Conservation (phyloP, 2,329 filamentous ascomycete genomes). For the Diplocarpon mali region DNA sequence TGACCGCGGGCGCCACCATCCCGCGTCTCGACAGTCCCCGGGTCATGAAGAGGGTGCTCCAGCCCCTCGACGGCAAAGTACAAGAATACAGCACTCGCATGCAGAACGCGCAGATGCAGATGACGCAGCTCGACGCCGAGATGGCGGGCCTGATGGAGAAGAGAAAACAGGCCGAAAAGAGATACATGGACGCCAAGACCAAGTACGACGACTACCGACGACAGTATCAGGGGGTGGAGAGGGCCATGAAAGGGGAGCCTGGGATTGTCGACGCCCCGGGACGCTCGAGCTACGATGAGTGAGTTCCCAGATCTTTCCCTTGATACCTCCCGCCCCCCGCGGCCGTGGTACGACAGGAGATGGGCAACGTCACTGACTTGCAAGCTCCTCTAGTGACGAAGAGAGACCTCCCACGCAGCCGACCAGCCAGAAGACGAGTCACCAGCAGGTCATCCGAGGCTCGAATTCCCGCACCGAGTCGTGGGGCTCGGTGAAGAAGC, state of each 20-base stretch:
- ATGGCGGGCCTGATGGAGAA: constrained; percentile 3
- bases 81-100: constrained; percentile 6
- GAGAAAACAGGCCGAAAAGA: constrained; percentile 1
- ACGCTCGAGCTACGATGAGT: background rate
- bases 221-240: constrained; percentile 6
- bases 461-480: background rate
- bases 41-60: constrained; percentile 6
- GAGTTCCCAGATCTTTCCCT: background rate
- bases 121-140: constrained; percentile 6
- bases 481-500: background rate
- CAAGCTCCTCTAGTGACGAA: background rate
- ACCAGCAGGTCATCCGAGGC: background rate
- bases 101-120: constrained; percentile 4
- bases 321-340: background rate
- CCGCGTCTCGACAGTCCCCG: constrained; percentile 5
- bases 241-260: constrained; percentile 6
- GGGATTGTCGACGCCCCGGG: background rate
- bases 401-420: background rate
- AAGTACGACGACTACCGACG: constrained; percentile 9
- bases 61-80: constrained; percentile 6
- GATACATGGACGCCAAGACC: constrained; percentile 5
- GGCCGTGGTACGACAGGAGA: background rate
- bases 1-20: background rate
- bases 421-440: background rate
- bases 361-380: background rate